Evolutionary conservation across 2,329 filamentous ascomycete species (phyloP).

Genomic region (Sclerotinia subarctica): DNA sequence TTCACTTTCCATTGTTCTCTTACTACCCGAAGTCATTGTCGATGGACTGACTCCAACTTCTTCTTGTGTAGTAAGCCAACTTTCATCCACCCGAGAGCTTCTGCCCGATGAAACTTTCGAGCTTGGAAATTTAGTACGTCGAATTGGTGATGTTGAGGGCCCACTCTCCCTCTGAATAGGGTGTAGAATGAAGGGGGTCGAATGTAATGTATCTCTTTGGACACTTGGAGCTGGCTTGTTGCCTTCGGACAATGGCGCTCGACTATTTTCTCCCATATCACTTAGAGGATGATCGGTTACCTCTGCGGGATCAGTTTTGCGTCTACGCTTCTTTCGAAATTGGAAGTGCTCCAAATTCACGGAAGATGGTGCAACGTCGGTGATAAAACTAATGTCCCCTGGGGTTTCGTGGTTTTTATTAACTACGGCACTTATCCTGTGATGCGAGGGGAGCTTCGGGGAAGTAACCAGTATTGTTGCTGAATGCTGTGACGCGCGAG

Average conservation of each 20-base stretch:
- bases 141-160: not conserved
- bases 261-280: not conserved
- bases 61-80: conserved; percentile 20
- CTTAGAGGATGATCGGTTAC: not conserved
- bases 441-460: conserved; percentile 8
- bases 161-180: not conserved
- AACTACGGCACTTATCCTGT: not conserved
- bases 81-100: conserved; percentile 7
- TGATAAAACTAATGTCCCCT: conserved; percentile 33
- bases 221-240: not conserved
- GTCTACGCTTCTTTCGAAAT: conserved; percentile 30
- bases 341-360: conserved; percentile 35
- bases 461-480: not conserved
- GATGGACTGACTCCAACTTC: conserved; percentile 8
- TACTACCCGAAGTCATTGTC: not conserved
- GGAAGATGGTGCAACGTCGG: conserved; percentile 36
- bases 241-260: not conserved
- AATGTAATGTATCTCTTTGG: not conserved
- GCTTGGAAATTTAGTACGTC: not conserved
- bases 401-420: not conserved
- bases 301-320: not conserved
- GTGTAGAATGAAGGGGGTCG: not conserved
- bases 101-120: not conserved
- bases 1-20: not conserved
- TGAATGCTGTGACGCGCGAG: not conserved